A percentile compares a stretch with the other conserved stretches of the same genome.
phyloP scores from a whole-genome alignment of 768 basidiomycete genomes.

The Candolleomyces efflorescens region DNA sequence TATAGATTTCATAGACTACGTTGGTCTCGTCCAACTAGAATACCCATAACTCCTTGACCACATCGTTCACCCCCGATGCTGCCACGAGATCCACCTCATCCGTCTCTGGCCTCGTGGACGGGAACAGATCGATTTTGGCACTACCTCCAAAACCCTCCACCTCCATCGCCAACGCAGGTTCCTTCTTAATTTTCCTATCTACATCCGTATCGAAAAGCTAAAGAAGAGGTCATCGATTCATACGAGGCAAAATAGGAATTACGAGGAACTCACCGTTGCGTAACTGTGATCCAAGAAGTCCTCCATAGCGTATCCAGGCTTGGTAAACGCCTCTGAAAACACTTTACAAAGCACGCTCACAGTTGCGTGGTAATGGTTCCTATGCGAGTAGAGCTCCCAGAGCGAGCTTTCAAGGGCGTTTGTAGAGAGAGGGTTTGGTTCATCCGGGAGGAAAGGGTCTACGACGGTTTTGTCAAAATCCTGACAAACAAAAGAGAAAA shows the following conservation, averaged over 20 bases:
- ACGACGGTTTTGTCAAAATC: background rate
- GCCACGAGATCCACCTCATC: constrained; percentile 3
- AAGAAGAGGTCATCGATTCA: background rate
- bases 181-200: constrained; percentile 74
- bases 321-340: constrained; percentile 91
- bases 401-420: constrained; percentile 82
- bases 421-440: constrained; percentile 72
- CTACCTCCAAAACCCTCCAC: constrained; percentile 18
- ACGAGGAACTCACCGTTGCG: constrained; percentile 52
- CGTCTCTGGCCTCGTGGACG: constrained; percentile 6
- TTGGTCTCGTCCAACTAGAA: background rate
- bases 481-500: background rate
- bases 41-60: constrained; percentile 43
- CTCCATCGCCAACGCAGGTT: constrained; percentile 56
- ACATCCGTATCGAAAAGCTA: constrained; percentile 87
- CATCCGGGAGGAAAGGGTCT: constrained; percentile 67
- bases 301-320: constrained; percentile 84
- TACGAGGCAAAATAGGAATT: background rate
- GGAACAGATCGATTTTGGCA: constrained; percentile 23
- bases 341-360: constrained; percentile 88
- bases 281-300: constrained; percentile 97
- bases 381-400: constrained; percentile 86
- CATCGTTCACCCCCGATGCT: constrained; percentile 22
- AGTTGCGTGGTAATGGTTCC: constrained; percentile 77
- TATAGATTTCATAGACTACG: no score